A percentile compares a stretch with the other conserved stretches of the same genome.
phyloP scores from a whole-genome alignment of 495 filamentous ascomycete species.

The Chaetomium cochliodes region DNA sequence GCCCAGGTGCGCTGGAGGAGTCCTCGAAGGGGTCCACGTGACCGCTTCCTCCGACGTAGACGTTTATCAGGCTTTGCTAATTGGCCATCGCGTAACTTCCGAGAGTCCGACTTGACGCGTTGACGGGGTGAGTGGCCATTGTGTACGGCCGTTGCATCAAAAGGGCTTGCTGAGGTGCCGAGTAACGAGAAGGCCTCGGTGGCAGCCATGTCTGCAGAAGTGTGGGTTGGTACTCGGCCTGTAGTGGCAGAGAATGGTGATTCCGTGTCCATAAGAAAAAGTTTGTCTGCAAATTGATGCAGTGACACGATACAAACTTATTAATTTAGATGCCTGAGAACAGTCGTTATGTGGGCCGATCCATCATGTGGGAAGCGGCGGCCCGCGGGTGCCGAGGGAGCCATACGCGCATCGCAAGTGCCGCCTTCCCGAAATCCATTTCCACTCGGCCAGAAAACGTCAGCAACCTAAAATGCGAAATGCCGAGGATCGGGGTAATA shows the following conservation, averaged over 20 bases:
- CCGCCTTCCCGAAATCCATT: not conserved
- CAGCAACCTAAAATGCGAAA: not conserved
- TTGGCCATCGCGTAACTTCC: not conserved
- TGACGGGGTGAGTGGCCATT: not conserved
- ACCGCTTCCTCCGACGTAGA: not conserved
- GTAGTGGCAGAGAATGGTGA: not conserved
- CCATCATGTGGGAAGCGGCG: not conserved
- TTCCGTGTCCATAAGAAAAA: not conserved
- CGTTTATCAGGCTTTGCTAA: not conserved
- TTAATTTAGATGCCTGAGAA: not conserved
- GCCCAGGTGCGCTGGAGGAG: conserved; percentile 64
- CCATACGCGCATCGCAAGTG: not conserved
- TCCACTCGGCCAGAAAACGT: not conserved
- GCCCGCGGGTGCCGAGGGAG: conserved; percentile 1
- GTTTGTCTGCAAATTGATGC: not conserved
- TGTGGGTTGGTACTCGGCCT: not conserved
- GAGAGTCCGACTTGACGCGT: not conserved
- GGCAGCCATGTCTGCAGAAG: not conserved
- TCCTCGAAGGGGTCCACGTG: not conserved
- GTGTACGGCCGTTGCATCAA: not conserved
- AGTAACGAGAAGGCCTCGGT: not conserved
- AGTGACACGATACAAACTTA: not conserved
- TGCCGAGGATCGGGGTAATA: too few relatives aligned
- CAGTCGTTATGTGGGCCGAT: not conserved
- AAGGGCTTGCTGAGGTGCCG: not conserved